Conservation (phyloP, 2,329 filamentous ascomycete genomes). For the Talaromyces sp. region DNA sequence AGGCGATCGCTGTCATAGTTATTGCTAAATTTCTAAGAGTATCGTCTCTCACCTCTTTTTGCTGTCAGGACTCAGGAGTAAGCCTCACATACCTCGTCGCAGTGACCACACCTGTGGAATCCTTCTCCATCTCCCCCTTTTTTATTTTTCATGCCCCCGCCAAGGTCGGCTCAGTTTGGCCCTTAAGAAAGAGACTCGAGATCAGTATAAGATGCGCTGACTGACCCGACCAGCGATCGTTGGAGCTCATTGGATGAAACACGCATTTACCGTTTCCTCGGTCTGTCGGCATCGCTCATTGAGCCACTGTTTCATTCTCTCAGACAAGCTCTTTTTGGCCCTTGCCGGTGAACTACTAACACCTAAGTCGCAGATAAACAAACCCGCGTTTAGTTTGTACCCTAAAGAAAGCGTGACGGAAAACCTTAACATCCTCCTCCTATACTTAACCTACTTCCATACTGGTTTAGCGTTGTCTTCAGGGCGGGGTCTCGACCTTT, state of each 20-base stretch:
- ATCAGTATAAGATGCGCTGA: slow-evolving; percentile 2
- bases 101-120: not conserved
- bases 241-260: not conserved
- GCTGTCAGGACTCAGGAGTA: not conserved
- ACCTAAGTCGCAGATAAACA: not conserved
- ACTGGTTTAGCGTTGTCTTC: slow-evolving; percentile 14
- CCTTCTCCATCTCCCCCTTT: slow-evolving; percentile 3
- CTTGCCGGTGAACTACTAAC: not conserved
- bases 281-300: not conserved
- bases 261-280: not conserved
- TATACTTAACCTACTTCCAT: slow-evolving; percentile 10
- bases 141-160: not conserved
- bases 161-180: not conserved
- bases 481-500: slow-evolving; percentile 15
- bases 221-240: not conserved
- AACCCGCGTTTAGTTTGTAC: not conserved
- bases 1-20: slow-evolving; percentile 9
- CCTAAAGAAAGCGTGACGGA: slow-evolving; percentile 5
- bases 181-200: not conserved
- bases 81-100: slow-evolving; percentile 3
- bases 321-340: not conserved
- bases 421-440: slow-evolving; percentile 4
- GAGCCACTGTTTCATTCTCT: not conserved
- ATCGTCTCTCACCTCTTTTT: not conserved
- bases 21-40: not conserved